Evolutionary conservation across 202 grass and related monocot species (phyloP), one percentile per base, ranked within the genome.

Genomic region (Thinopyrum obtusiflorum): DNA sequence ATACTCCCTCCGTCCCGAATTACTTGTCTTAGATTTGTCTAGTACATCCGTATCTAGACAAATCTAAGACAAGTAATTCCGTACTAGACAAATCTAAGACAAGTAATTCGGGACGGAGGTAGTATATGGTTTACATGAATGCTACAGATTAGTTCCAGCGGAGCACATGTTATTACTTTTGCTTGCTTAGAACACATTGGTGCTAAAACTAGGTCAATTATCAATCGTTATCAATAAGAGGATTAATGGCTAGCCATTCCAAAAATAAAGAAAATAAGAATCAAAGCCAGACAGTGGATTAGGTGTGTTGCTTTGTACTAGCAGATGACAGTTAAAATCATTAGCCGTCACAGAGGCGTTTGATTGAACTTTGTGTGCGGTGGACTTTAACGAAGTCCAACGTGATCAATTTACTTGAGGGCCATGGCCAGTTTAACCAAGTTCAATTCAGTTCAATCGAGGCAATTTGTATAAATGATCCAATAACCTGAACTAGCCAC

Each of bases 241-340:
- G 28, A 55, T 65, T 65, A 29, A 28, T 65, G 18, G 17, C 4
- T 59, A 68, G 61, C 23, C 6, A n/a, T 77, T 61, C 20, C 20
- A 53, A 61, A 82, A 61, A 21, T 27, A 82, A 82, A 77, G 13
- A 65, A 57, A 4, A 26, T 11, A 36, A 1, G 40, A 65, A 24
- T 18, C 61, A 76, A 60, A 59, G 36, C 37, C 11, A 21, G 5
- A 20, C 20, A 12, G 25, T 68, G n/a, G 18, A 15, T 78, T 31
- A 42, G 51, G 53, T 25, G 7, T 83, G 10, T n/a, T 61, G 24
- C 64, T 72, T 68, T 57, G 6, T 44, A 12, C 23, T 0, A 11
- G 35, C 28, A 85, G 32, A 79, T 85, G 47, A 7, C 8, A 25
- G 11, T 69, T 79, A 26, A 67, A 60, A 85, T 33, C 23, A 59